A percentile compares a stretch with the other conserved stretches of the same genome.
Conservation (phyloP, 1,284 basidiomycete genomes). For the Veloboletus limbatus region DNA sequence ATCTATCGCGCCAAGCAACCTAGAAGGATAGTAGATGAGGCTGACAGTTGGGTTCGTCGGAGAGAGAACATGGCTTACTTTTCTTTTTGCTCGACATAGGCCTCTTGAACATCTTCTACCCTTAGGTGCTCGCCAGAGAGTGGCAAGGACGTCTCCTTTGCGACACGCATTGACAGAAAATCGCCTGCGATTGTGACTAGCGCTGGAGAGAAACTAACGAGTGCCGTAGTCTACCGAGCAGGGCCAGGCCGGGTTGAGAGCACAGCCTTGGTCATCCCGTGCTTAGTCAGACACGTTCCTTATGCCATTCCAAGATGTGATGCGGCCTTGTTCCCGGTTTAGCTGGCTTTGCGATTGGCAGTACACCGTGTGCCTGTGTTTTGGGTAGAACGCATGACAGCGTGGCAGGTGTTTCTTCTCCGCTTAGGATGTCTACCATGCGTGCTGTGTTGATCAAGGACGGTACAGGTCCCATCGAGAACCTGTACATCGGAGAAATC, state of each 20-base stretch:
- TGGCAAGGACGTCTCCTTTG: constrained; percentile 12
- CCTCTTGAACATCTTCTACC: constrained; percentile 69
- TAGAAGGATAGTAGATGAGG: constrained; percentile 31
- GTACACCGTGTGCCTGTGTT: background rate
- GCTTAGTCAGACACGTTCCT: constrained; percentile 22
- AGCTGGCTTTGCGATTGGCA: background rate
- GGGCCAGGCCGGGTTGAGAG: background rate
- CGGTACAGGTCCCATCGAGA: constrained; percentile 73
- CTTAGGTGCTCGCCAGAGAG: constrained; percentile 42
- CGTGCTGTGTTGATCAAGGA: constrained; percentile 81
- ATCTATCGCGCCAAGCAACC: constrained; percentile 74
- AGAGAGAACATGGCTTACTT: constrained; percentile 43
- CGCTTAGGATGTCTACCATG: constrained; percentile 48
- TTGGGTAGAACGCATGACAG: background rate
- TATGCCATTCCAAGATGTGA: background rate
- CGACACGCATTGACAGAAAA: constrained; percentile 16
- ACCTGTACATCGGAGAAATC: constrained; percentile 76
- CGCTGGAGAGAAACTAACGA: background rate
- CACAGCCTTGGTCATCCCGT: constrained; percentile 14
- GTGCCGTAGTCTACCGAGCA: constrained; percentile 11
- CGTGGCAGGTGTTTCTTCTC: too few species aligned
- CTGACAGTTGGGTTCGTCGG: background rate
- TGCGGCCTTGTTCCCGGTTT: background rate
- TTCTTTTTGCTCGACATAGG: constrained; percentile 69
- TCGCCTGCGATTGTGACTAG: constrained; percentile 7